Percentiles rank a stretch among this genome's conserved stretches.
Evolutionary conservation across 2,329 filamentous ascomycete genomes (phyloP).

Genomic region (Fusarium sp.): DNA sequence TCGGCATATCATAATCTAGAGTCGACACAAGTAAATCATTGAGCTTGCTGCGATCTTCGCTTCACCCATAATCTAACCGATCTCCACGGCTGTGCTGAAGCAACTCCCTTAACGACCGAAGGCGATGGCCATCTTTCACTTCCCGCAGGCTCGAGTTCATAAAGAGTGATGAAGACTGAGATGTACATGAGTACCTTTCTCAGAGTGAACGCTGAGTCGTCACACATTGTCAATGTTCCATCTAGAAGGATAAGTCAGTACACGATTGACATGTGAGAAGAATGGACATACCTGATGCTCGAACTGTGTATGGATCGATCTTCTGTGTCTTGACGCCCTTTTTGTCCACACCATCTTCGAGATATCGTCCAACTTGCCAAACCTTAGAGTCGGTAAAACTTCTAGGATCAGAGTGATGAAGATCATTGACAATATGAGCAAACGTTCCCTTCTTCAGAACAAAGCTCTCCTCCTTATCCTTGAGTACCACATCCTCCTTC

Average conservation of each 20-base stretch:
- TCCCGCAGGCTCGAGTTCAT: conserved; percentile 49
- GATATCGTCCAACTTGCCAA: conserved; percentile 51
- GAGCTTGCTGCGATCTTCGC: conserved; percentile 31
- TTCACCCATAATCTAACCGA: conserved; percentile 50
- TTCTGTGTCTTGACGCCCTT: conserved; percentile 37
- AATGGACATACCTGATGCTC: conserved; percentile 47
- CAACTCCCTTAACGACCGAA: conserved; percentile 39
- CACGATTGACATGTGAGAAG: background rate
- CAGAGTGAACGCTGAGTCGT: conserved; percentile 47
- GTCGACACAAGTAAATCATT: background rate
- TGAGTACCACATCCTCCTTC: conserved; percentile 48
- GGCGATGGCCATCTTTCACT: conserved; percentile 45
- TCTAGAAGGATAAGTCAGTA: conserved; percentile 43
- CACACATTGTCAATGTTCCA: conserved; percentile 48
- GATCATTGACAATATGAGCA: conserved; percentile 48
- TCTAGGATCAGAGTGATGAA: conserved; percentile 51
- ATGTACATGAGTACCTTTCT: conserved; percentile 51
- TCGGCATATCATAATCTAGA: background rate
- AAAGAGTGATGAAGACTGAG: conserved; percentile 51
- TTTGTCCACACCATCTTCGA: conserved; percentile 43
- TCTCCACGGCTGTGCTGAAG: conserved; percentile 43
- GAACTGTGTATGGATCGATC: conserved; percentile 44
- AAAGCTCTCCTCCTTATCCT: conserved; percentile 43
- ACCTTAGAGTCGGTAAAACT: conserved; percentile 48
- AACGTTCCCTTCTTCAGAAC: conserved; percentile 50